Base-by-base conservation (phyloP, 495 filamentous ascomycete species). In the Lepidopterella palustris region DNA sequence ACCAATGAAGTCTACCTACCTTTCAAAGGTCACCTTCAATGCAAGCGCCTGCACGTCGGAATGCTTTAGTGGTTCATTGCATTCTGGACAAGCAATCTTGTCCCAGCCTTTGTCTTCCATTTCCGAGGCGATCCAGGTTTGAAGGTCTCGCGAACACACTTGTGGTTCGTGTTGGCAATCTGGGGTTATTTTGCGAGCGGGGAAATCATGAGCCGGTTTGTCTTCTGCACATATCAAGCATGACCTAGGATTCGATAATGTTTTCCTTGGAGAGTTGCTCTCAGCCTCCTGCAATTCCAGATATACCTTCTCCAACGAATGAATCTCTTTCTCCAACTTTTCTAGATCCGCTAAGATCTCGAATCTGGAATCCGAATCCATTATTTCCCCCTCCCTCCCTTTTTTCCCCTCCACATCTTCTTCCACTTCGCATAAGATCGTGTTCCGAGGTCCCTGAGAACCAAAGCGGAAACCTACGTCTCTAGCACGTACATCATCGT, bases 11-110 rank as follows among this genome's bases (percentile, higher is more conserved):
- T 35, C 9, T 26, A 57, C 40, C 26, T 3, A 57, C 49, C 56
- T 55, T 39, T 3, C 24, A 23, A 55, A 23, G n/a, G 40, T 45
- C 24, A 21, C 20, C 15, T 8, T 20, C n/a, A n/a, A 11, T 21
- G 51, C 51, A 45, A 45, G 13, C n/a, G 15, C 13, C 29, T 45
- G 24, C 3, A 60, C 27, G 32, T 60, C 58, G n/a, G 21, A 15
- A 20, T 40, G 32, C 18, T 5, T 11, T 8, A 60, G 11, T 15
- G 2, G 32, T 24, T 55, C 15, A 4, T 20, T n/a, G 51, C 58
- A 60, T 25, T 60, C 58, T 13, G 58, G 58, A 49, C 58, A 60
- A 10, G n/a, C 10, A 15, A 60, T 47, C n/a, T 8, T 18, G 11
- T 23, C 18, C 26, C 54, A 40, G 10, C 27, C 31, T 48, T 40